Percentiles rank a stretch among this genome's conserved stretches.
These are phyloP conservation scores for Cladosporium sp. DNA, from an alignment of 2,329 filamentous ascomycete genomes.

Conservation along the genomic window DNA sequence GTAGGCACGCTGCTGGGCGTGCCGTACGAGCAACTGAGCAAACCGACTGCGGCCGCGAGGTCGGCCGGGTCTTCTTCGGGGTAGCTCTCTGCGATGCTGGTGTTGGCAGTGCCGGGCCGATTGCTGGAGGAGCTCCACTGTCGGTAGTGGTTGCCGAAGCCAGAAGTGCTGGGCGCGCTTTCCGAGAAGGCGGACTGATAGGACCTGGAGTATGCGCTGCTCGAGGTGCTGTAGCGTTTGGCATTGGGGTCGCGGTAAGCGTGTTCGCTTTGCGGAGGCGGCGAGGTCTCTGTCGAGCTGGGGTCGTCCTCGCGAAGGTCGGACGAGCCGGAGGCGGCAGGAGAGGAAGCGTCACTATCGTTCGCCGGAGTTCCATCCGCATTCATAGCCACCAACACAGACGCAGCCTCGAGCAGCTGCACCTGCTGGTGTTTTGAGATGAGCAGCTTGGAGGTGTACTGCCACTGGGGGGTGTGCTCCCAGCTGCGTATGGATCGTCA, in stretches of 20 bases:
- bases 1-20: slow-evolving; percentile 64
- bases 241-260: slow-evolving; percentile 35
- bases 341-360: slow-evolving; percentile 81
- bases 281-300: slow-evolving; percentile 89
- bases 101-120: slow-evolving; percentile 66
- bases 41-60: slow-evolving; percentile 80
- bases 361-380: slow-evolving; percentile 56
- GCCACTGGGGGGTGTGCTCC: slow-evolving; percentile 99
- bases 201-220: slow-evolving; percentile 59
- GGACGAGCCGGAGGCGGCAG: slow-evolving; percentile 72
- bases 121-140: slow-evolving; percentile 65
- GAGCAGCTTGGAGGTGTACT: slow-evolving; percentile 90
- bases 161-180: slow-evolving; percentile 49
- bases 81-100: slow-evolving; percentile 55
- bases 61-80: slow-evolving; percentile 79
- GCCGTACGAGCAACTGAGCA: slow-evolving; percentile 85
- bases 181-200: slow-evolving; percentile 67
- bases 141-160: slow-evolving; percentile 52
- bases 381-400: slow-evolving; percentile 92
- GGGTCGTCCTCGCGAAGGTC: slow-evolving; percentile 62
- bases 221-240: slow-evolving; percentile 45
- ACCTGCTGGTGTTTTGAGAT: slow-evolving; percentile 99
- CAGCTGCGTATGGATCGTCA: slow-evolving; percentile 56
- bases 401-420: slow-evolving; percentile 90
- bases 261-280: slow-evolving; percentile 69